Base-by-base conservation (phyloP, 257 asterid species). In the Solanum pimpinellifolium region DNA sequence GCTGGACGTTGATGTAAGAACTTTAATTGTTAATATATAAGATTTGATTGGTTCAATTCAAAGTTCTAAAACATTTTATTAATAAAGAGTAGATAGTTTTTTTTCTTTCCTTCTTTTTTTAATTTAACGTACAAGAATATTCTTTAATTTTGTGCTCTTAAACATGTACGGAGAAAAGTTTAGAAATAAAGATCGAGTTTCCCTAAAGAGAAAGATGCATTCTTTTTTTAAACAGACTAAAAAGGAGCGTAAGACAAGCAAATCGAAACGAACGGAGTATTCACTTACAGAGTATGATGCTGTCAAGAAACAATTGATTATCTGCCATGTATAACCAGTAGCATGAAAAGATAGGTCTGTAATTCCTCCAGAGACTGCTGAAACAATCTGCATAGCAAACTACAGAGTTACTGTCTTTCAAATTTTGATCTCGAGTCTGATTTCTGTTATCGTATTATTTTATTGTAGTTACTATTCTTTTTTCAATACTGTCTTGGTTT, bases 261-360 rank as follows among this genome's bases (percentile, higher is more conserved):
- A 65, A 65, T 65, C 0, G 18, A 65, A 65, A 65, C 2, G 4
- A 0, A n/a, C 0, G 72, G 16, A n/a, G 33, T 65, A n/a, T 5
- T n/a, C 39, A 89, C 98, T 94, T 88, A 95, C 99, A 87, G 99
- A 97, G 86, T 97, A 97, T 18, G 98, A 94, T 78, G 99, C 99
- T 12, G 99, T 97, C 91, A 97, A 86, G 90, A 93, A 92, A 87
- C 99, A 97, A 89, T 97, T 97, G 89, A 95, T 88, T 47, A 97
- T 91, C 92, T 97, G 99, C 98, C 99, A 97, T 15, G 94, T 89
- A 89, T 97, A 97, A 87, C 99, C 99, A 89, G 90, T 20, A 82
- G 96, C 97, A 90, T 94, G 88, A 86, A 96, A 96, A 56, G 98
- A 92, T 85, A 96, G 93, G 90, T 96, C 99, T 14, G 99, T 96